Base-by-base conservation (phyloP, 2,329 filamentous ascomycete species). In the Cadophora malorum region DNA sequence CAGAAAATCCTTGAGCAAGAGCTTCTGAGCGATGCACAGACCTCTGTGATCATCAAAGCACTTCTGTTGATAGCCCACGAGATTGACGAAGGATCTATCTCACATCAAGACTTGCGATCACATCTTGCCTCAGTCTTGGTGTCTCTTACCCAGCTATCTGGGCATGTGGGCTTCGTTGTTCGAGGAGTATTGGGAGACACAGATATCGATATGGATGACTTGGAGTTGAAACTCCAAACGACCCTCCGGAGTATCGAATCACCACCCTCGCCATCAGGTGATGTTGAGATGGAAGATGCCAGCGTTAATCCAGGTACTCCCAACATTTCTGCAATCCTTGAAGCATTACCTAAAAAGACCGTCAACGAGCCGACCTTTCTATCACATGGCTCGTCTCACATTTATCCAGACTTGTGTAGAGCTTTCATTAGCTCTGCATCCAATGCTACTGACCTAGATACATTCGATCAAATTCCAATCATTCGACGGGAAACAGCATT, bases 181-280 rank as follows among this genome's bases (percentile, higher is more conserved):
- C 84, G 88, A 69, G 83, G 83, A n/a, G 86, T 90, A 4, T 85
- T 95, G 47, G 83, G 88, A 45, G 86, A 90, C 50, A 85, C 88
- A 8, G 86, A 90, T 14, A 84, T 93, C 68, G 90, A 96, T 74
- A 86, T 96, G 55, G 88, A 93, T 69, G 86, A 89, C 59, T 80
- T 96, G 21, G 92, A 96, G 79, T 85, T 92, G 80, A 90, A 88
- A 72, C 83, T 96, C 23, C 90, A 92, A 65, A 87, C 90, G 9
- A 86, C 89, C 10, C 87, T 94, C 69, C 86, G 90, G 50, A 85
- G 86, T 73, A 78, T 85, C 55, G 77, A 83, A 47, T 79, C 87
- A 21, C 81, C 84, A n/a, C 81, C 83, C 63, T 73, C 81, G 1
- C 77, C 81, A 28, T 81, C 84, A 59, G 84, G 85, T 33, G 85